A percentile compares a stretch with the other conserved stretches of the same genome.
These are phyloP conservation scores for Cucurbita maxima DNA, from an alignment of 306 rosid species.

Conservation along the genomic window DNA sequence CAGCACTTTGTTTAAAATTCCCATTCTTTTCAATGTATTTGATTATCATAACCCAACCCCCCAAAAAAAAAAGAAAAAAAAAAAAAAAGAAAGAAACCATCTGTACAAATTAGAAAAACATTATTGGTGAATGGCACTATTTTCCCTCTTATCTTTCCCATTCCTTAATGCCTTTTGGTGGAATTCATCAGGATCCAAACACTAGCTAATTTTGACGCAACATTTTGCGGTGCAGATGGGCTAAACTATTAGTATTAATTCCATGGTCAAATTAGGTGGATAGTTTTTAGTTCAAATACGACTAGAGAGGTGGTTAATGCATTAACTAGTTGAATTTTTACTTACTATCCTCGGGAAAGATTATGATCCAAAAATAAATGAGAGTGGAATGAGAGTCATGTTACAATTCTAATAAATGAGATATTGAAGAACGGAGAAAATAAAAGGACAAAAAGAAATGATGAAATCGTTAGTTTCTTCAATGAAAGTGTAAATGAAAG, in stretches of 20 bases:
- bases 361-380: no score
- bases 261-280: neutral
- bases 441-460: no score
- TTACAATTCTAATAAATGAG: no score
- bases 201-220: neutral
- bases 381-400: no score
- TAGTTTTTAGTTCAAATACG: neutral
- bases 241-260: neutral
- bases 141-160: conserved; percentile 22
- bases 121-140: conserved; percentile 51
- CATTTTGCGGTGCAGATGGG: neutral
- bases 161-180: neutral
- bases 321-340: no score
- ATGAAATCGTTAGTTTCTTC: no score
- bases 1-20: conserved; percentile 44
- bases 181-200: neutral
- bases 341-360: no score
- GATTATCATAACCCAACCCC: conserved; percentile 26
- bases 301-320: no score
- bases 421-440: no score
- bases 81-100: conserved; percentile 1
- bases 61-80: no score
- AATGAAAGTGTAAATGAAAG: no score
- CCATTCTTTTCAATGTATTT: conserved; percentile 84
- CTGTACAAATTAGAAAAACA: conserved; percentile 92